These are phyloP conservation scores for Cucumis variabilis DNA, from an alignment of 331 rosid genomes.

Conservation along the genomic window DNA sequence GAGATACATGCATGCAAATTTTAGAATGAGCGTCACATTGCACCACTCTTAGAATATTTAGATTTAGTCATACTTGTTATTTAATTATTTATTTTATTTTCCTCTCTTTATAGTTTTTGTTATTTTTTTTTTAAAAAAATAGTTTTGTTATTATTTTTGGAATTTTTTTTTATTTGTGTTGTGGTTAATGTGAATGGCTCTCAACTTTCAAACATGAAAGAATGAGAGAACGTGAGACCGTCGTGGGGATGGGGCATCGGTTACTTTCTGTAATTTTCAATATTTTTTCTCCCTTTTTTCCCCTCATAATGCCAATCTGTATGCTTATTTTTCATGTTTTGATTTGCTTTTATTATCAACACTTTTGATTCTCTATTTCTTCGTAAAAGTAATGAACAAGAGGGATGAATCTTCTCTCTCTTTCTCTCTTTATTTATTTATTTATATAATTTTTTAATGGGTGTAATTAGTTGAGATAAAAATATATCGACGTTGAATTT, in stretches of 20 bases:
- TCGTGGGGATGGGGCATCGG: conserved; percentile 19
- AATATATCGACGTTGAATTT: too few relatives aligned
- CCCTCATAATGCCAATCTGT: neutral
- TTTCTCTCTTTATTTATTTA: too few relatives aligned
- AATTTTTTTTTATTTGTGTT: neutral
- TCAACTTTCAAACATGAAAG: neutral
- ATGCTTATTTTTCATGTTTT: neutral
- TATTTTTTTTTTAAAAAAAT: neutral
- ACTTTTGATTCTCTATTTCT: neutral
- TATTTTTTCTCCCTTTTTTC: neutral
- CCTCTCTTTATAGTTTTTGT: neutral
- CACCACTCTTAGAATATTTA: too few relatives aligned
- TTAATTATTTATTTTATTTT: too few relatives aligned
- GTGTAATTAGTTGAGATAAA: too few relatives aligned
- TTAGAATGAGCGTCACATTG: too few relatives aligned
- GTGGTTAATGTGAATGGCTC: neutral
- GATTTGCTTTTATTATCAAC: neutral
- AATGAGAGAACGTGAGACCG: neutral
- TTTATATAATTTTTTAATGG: too few relatives aligned
- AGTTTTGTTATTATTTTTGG: too few relatives aligned
- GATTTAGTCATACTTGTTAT: too few relatives aligned
- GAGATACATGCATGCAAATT: too few relatives aligned
- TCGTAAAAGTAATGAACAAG: neutral
- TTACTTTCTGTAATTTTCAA: neutral
- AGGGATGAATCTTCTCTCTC: too few relatives aligned